phyloP scores from a whole-genome alignment of 805 yeast species.

The Kuraishia floccosa region DNA sequence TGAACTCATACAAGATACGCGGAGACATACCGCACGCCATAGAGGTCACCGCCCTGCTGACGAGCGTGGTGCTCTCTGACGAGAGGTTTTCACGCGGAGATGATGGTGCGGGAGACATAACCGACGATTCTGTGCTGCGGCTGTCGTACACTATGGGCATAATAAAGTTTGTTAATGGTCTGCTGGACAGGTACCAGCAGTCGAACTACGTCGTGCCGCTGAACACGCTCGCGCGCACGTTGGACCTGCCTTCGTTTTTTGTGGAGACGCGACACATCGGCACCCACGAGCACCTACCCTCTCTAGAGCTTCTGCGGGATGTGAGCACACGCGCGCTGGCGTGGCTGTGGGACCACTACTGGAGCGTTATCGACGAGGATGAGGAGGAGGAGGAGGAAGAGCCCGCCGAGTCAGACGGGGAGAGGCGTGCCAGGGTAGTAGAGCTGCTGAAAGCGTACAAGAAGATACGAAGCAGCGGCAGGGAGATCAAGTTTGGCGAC shows the following conservation, averaged over 20 bases:
- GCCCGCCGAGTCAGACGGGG: slow-evolving; percentile 9
- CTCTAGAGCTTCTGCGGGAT: slow-evolving; percentile 53
- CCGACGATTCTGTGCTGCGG: slow-evolving; percentile 26
- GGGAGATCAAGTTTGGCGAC: slow-evolving; percentile 28
- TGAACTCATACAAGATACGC: slow-evolving; percentile 41
- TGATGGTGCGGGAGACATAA: background rate
- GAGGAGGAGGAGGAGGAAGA: slow-evolving; percentile 9
- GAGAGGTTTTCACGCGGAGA: too few species aligned
- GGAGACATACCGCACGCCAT: slow-evolving; percentile 65
- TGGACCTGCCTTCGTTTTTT: slow-evolving; percentile 66
- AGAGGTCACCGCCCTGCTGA: slow-evolving; percentile 51
- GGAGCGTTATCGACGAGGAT: slow-evolving; percentile 32
- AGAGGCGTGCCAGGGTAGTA: slow-evolving; percentile 12
- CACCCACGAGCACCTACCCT: slow-evolving; percentile 81
- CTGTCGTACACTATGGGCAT: slow-evolving; percentile 62
- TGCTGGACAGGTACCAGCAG: slow-evolving; percentile 79
- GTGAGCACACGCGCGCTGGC: slow-evolving; percentile 47
- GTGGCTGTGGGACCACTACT: slow-evolving; percentile 70
- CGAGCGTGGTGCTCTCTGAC: slow-evolving; percentile 16
- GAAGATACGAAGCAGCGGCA: slow-evolving; percentile 33
- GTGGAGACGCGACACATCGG: slow-evolving; percentile 87
- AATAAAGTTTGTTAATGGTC: slow-evolving; percentile 82
- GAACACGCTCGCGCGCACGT: slow-evolving; percentile 55
- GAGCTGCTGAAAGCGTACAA: slow-evolving; percentile 33
- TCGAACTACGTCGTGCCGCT: slow-evolving; percentile 71